A percentile compares a stretch with the other conserved stretches of the same genome.
Conservation (phyloP, 805 yeast genomes). For the Cyberlindnera nakhonratchasimensis region DNA sequence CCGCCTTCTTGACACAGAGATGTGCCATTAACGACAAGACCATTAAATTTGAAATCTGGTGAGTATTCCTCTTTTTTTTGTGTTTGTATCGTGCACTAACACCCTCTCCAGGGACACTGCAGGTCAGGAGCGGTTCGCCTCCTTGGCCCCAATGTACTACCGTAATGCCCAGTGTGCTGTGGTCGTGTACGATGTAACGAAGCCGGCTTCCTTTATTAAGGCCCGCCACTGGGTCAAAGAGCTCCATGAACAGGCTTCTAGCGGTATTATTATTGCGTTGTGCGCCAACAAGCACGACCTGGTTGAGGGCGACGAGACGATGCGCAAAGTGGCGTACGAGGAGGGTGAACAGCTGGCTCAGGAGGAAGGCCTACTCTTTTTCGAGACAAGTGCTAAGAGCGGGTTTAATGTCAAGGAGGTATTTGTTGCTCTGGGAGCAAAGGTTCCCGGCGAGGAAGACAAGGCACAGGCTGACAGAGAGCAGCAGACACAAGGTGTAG, state of each 20-base stretch:
- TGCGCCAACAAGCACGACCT: constrained; percentile 92
- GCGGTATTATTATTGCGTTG: constrained; percentile 85
- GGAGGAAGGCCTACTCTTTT: constrained; percentile 86
- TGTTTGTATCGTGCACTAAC: neutral
- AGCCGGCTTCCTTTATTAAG: constrained; percentile 90
- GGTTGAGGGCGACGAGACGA: constrained; percentile 50
- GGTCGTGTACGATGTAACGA: constrained; percentile 93
- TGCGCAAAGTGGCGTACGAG: constrained; percentile 75
- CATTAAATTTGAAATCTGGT: constrained; percentile 88
- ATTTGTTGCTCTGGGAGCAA: constrained; percentile 82
- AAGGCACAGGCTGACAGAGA: constrained; percentile 22
- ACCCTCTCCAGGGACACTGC: constrained; percentile 68
- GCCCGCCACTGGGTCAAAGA: constrained; percentile 99
- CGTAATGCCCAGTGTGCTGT: constrained; percentile 96
- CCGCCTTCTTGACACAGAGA: constrained; percentile 93
- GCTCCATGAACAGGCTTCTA: constrained; percentile 91
- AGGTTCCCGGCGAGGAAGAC: constrained; percentile 53
- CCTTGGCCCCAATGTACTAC: constrained; percentile 95
- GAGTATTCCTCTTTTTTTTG: constrained; percentile 11
- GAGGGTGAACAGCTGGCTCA: constrained; percentile 88
- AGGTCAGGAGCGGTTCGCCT: constrained; percentile 96
- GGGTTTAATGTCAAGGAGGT: constrained; percentile 88
- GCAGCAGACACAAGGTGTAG: constrained; percentile 28
- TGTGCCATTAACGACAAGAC: constrained; percentile 83
- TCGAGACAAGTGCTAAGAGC: constrained; percentile 93